Evolutionary conservation across 2,329 filamentous ascomycete genomes (phyloP).

Genomic region (Hysterium pulicare): DNA sequence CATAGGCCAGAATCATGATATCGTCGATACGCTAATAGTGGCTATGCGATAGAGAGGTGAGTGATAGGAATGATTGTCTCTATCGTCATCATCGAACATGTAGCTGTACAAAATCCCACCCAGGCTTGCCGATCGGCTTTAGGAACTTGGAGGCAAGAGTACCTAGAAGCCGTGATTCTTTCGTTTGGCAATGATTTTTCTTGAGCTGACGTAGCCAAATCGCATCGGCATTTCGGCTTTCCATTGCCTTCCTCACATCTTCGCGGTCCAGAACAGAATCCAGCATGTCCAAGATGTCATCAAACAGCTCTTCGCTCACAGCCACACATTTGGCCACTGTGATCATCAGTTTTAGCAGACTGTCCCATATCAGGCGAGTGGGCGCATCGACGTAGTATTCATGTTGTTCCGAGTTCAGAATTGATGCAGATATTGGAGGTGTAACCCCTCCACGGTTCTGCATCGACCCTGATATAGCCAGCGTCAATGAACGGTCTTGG

Average conservation of each 20-base stretch:
- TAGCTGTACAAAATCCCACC: not conserved
- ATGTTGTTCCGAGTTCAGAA: constrained; percentile 2
- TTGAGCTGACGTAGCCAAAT: constrained; percentile 61
- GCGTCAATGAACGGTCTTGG: not conserved
- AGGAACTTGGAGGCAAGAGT: not conserved
- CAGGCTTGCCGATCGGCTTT: not conserved
- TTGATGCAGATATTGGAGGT: not conserved
- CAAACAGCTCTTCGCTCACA: constrained; percentile 67
- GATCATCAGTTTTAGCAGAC: constrained; percentile 57
- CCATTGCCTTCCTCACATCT: constrained; percentile 57
- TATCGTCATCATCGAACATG: not conserved
- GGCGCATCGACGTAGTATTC: constrained; percentile 53
- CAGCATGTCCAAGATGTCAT: constrained; percentile 66
- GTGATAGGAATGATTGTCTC: not conserved
- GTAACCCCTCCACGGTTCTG: not conserved
- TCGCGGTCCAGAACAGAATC: constrained; percentile 35
- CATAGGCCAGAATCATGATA: no score
- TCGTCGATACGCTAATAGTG: no score
- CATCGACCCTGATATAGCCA: constrained; percentile 3
- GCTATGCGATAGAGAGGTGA: no score
- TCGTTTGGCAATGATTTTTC: no score
- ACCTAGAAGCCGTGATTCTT: no score
- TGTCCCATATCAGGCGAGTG: constrained; percentile 62
- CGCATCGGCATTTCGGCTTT: constrained; percentile 66
- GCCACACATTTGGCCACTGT: constrained; percentile 60